These are phyloP conservation scores for Fusarium tupiense DNA, from an alignment of 2,329 filamentous ascomycete genomes.

Conservation along the genomic window DNA sequence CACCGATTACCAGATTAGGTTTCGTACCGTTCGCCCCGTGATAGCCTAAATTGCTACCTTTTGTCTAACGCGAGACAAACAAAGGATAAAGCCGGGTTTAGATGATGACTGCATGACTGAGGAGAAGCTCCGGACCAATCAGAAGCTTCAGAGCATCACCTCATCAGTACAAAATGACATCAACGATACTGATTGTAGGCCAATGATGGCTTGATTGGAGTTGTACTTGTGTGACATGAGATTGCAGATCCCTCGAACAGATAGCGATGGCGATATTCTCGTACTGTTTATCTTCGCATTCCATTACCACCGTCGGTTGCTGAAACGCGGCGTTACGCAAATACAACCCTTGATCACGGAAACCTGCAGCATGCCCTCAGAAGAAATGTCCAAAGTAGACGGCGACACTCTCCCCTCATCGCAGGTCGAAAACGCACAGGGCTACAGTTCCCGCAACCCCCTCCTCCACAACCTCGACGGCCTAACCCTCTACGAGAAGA, in stretches of 20 bases:
- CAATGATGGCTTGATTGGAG: slow-evolving; percentile 1
- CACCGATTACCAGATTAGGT: neutral
- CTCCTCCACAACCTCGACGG: slow-evolving; percentile 32
- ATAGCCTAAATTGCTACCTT: neutral
- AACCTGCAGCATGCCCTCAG: neutral
- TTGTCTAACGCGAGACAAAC: neutral
- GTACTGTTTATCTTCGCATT: neutral
- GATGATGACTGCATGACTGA: neutral
- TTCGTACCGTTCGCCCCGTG: neutral
- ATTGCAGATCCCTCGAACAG: neutral
- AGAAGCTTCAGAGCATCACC: neutral
- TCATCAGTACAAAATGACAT: slow-evolving; percentile 12
- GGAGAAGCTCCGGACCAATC: neutral
- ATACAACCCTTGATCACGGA: neutral
- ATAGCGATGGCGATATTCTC: neutral
- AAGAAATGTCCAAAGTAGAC: neutral
- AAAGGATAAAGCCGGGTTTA: neutral
- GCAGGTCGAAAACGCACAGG: neutral
- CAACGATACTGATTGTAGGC: slow-evolving; percentile 5
- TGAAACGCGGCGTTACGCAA: neutral
- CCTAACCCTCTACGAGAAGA: slow-evolving; percentile 48
- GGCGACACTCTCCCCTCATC: neutral
- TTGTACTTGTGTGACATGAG: neutral
- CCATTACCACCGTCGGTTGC: neutral
- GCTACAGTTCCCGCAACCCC: neutral